Evolutionary conservation across 176 grass and related monocot genomes (phyloP).

Genomic region (Aegilops umbellulata): DNA sequence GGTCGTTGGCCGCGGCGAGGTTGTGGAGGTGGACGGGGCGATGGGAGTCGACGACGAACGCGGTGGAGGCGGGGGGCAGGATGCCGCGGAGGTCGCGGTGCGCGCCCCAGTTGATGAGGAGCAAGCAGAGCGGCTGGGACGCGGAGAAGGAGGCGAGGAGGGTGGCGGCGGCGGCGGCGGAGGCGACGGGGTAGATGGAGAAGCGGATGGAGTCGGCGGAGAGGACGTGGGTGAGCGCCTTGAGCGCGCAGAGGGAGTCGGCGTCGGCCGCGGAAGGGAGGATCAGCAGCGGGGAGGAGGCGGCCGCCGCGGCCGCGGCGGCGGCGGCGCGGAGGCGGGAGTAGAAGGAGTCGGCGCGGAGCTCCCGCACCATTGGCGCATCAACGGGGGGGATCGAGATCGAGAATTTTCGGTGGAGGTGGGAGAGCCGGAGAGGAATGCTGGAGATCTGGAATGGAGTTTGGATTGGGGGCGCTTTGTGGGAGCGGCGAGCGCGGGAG

Average conservation of each 20-base stretch:
- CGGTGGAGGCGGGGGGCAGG: slow-evolving; percentile 34
- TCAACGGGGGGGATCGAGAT: slow-evolving; percentile 33
- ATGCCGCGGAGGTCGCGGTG: slow-evolving; percentile 49
- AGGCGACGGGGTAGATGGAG: slow-evolving; percentile 56
- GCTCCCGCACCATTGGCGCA: slow-evolving; percentile 59
- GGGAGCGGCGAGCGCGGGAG: slow-evolving; percentile 12
- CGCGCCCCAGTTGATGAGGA: slow-evolving; percentile 86
- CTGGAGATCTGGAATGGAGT: slow-evolving; percentile 3
- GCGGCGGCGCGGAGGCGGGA: slow-evolving; percentile 48
- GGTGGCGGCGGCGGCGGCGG: slow-evolving; percentile 31
- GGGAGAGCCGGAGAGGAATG: background rate
- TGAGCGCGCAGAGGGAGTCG: slow-evolving; percentile 72
- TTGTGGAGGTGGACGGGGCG: slow-evolving; percentile 80
- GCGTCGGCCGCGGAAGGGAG: slow-evolving; percentile 72
- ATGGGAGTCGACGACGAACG: slow-evolving; percentile 69
- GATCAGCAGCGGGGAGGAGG: slow-evolving; percentile 62
- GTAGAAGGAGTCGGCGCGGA: slow-evolving; percentile 63
- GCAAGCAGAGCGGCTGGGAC: slow-evolving; percentile 35
- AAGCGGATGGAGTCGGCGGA: slow-evolving; percentile 34
- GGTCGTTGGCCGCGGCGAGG: slow-evolving; percentile 52
- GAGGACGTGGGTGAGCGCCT: slow-evolving; percentile 64
- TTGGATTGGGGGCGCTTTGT: slow-evolving; percentile 11
- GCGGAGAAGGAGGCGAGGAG: slow-evolving; percentile 40
- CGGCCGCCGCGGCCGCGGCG: background rate
- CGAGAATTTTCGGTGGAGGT: slow-evolving; percentile 31